Evolutionary conservation across 345 rosid genomes (phyloP), one percentile per base, ranked within the genome.

Genomic region (Melastoma malabathricum): DNA sequence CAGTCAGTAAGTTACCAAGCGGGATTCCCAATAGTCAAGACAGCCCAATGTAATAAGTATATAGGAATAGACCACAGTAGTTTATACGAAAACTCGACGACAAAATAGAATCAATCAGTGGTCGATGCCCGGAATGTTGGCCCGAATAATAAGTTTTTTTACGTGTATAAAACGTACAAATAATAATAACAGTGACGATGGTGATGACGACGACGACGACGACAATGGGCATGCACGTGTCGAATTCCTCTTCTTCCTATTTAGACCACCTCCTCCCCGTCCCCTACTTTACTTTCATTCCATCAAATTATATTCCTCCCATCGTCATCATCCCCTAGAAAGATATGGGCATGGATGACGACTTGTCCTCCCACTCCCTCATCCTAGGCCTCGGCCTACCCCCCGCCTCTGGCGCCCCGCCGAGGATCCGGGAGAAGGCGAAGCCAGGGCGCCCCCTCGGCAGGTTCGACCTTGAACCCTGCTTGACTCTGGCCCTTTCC

Each of bases 331-430:
- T 10, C 18, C 44, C 5, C 44, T 14, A 23, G 12, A 34, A 34
- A 34, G 12, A n/a, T 13, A 53, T 82, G 85, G 89, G 75, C 70
- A 54, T 72, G 50, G 83, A 75, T 22, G 25, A 22, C 52, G 87
- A 77, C 68, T 52, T 72, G 31, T 70, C 77, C 72, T 66, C 64
- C 67, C 72, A 77, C 10, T 79, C 75, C 54, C 92, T 83, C 51
- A 80, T 68, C 68, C 82, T 83, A 43, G 79, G 80, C 46, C 62
- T 83, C 69, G 82, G 87, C 22, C 53, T 60, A 8, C 61, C 64
- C 31, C 61, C 50, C 45, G 55, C 68, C 15, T 62, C 61, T 4
- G 57, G 34, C 68, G 44, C 38, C 38, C 41, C 41, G 12, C 60
- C 31, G 59, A 25, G 5, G 6, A 16, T 20, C 59, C 43, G 48